Conservation (phyloP, 2,329 filamentous ascomycete species). For the Metarhizium robertsii region DNA sequence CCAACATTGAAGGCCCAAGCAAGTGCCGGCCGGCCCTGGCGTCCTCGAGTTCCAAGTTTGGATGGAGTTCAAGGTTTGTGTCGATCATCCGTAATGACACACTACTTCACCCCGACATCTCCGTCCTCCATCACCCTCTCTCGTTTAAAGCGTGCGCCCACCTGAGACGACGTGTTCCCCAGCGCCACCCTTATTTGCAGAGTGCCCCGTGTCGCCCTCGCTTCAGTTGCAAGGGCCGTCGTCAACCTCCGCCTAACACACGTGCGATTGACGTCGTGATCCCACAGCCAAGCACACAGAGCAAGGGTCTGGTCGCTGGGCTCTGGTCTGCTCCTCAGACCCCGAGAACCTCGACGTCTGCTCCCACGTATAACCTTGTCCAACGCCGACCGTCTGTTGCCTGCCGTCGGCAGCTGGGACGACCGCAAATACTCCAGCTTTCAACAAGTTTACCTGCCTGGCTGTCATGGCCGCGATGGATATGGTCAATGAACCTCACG, state of each 20-base stretch:
- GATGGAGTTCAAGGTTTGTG: no score
- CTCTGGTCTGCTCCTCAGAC: not conserved
- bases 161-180: not conserved
- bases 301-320: not conserved
- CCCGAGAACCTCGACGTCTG: not conserved
- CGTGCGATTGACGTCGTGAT: not conserved
- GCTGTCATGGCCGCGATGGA: conserved; percentile 5
- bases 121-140: not conserved
- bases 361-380: not conserved
- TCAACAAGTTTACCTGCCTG: not conserved
- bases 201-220: not conserved
- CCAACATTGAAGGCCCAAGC: no score
- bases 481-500: conserved; percentile 5
- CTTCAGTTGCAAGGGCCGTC: not conserved
- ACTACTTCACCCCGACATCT: not conserved
- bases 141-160: not conserved
- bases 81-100: no score
- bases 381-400: not conserved
- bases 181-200: not conserved
- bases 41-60: no score
- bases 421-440: not conserved
- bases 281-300: not conserved
- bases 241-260: not conserved
- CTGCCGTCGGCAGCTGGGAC: not conserved
- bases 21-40: no score